Base-by-base conservation (phyloP, 108 stramenopile species). In the Mediolabrus comicus region DNA sequence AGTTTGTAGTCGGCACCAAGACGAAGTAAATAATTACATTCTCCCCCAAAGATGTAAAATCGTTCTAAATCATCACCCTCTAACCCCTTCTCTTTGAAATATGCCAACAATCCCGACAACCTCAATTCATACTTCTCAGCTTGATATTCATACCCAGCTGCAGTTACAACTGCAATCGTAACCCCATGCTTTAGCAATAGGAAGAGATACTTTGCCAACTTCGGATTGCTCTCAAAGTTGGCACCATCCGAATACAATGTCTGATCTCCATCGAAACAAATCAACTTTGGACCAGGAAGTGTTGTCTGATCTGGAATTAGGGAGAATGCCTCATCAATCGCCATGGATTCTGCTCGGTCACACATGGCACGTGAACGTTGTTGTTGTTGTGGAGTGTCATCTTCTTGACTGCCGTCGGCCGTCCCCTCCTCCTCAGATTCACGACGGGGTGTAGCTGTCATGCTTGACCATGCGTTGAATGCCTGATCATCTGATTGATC, bases 231-330 rank as follows among this genome's bases (percentile, higher is more conserved):
- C 16, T 94, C 92, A 84, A 97, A 97, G 78, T 95, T 97, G 12
- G 88, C 83, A 7, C 96, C 96, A 67, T 97, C 96, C 0, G 72
- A 67, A 62, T 97, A 97, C 11, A 97, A 82, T 3, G 96, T 97
- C 58, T 95, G 94, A 71, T 97, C 96, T 38, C 96, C 96, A 77
- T 97, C 96, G 73, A 97, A 97, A 56, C 89, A 88, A 22, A 97
- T 87, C 41, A 97, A 65, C 38, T 82, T 84, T 10, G 94, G 90
- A 6, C 92, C 91, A 36, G 85, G 80, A 13, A 91, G 82, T 10
- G 58, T 16, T 36, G 14, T 36, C 49, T 34, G 49, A 10, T 30
- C 10, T 16, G 73, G 73, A 10, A 72, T 52, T 43, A 62, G 71
- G 14, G 62, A 33, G 13, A 74, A 43, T 33, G 54, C 56, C 29